phyloP scores from a whole-genome alignment of 2,329 filamentous ascomycete genomes.

The Ophiostoma sp. region DNA sequence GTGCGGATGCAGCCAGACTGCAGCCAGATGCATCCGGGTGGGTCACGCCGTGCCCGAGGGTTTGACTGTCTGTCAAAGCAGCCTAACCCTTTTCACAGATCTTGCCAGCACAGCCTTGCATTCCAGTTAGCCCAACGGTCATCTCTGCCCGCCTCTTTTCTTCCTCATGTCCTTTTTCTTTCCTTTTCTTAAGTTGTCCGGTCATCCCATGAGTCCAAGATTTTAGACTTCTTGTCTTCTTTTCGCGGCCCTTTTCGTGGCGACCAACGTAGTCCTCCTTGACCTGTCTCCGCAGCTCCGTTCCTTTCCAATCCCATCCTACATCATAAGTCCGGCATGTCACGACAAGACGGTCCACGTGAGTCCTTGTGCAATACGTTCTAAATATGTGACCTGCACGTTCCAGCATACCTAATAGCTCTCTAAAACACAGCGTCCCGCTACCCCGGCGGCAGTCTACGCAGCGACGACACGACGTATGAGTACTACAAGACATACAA shows the following conservation, averaged over 20 bases:
- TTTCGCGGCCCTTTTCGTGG: too few species aligned
- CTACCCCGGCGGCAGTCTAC: neutral
- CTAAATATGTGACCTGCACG: neutral
- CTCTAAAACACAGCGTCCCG: neutral
- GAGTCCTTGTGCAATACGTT: neutral
- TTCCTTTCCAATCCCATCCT: neutral
- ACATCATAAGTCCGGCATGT: constrained; percentile 1
- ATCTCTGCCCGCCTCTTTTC: neutral
- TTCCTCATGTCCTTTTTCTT: neutral
- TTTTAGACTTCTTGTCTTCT: neutral
- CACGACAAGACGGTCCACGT: constrained; percentile 1
- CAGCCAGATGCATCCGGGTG: constrained; percentile 3
- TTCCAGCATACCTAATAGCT: neutral
- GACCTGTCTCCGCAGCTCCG: neutral
- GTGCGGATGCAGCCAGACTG: neutral
- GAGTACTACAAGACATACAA: neutral
- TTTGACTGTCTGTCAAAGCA: neutral
- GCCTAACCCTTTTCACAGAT: neutral
- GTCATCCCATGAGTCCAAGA: neutral
- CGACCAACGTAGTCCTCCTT: neutral
- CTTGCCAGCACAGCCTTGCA: neutral
- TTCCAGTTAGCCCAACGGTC: neutral
- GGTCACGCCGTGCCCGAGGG: neutral
- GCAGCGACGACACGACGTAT: neutral
- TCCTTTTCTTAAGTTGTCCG: neutral